Conservation (phyloP, 805 yeast genomes). For the Schwanniomyces pseudopolymorphus region DNA sequence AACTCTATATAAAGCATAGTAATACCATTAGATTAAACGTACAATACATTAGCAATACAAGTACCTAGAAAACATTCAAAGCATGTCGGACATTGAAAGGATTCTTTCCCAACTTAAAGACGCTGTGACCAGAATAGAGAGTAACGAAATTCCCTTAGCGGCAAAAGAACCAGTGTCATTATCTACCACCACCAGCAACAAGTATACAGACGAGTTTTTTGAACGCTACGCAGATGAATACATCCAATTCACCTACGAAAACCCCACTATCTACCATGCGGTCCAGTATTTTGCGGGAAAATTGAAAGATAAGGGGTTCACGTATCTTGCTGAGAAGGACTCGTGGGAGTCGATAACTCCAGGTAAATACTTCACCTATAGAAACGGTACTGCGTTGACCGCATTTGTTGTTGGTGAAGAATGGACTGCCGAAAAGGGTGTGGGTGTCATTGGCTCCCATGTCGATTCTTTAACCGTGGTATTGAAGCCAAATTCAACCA, state of each 20-base stretch:
- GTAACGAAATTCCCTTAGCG: too few species aligned
- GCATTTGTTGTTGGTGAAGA: slow-evolving; percentile 38
- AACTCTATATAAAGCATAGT: not conserved
- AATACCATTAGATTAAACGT: not conserved
- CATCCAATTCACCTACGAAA: slow-evolving; percentile 66
- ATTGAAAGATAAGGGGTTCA: slow-evolving; percentile 61
- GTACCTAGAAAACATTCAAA: not conserved
- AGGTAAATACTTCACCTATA: slow-evolving; percentile 54
- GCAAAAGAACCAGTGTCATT: not conserved
- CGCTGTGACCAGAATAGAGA: not conserved
- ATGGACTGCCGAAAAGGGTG: slow-evolving; percentile 33
- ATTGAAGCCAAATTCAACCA: slow-evolving; percentile 29
- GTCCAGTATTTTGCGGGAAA: slow-evolving; percentile 49
- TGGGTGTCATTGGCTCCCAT: slow-evolving; percentile 31
- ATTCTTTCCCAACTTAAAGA: slow-evolving; percentile 3
- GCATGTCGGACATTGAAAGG: slow-evolving; percentile 4
- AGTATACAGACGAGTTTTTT: slow-evolving; percentile 19
- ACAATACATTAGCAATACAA: not conserved
- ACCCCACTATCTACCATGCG: slow-evolving; percentile 78
- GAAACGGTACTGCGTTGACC: slow-evolving; percentile 33
- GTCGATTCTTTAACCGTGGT: slow-evolving; percentile 39
- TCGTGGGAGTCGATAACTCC: slow-evolving; percentile 47
- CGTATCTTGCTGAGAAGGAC: slow-evolving; percentile 61
- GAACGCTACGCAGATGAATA: slow-evolving; percentile 44
- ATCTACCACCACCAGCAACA: not conserved